A percentile compares a stretch with the other conserved stretches of the same genome.
These are phyloP conservation scores for Starmerella floricola DNA, from an alignment of 805 yeast species.

Conservation along the genomic window DNA sequence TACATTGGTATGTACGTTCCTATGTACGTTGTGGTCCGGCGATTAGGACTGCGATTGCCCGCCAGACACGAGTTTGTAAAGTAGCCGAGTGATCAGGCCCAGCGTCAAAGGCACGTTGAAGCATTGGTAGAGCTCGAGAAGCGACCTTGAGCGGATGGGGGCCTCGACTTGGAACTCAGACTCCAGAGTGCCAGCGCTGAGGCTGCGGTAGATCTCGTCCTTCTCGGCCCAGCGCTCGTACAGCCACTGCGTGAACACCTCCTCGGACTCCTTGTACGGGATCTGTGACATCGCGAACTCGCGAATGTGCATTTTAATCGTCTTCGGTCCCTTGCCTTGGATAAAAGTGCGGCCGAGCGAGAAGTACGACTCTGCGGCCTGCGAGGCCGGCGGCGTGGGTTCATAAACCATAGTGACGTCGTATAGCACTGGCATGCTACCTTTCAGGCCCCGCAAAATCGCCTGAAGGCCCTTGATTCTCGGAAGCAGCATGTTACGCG, in stretches of 20 bases:
- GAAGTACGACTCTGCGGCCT: constrained; percentile 59
- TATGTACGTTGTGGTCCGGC: too few species aligned
- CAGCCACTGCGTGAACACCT: constrained; percentile 63
- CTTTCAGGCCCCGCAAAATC: constrained; percentile 42
- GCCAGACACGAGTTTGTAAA: neutral
- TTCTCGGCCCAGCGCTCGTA: constrained; percentile 61
- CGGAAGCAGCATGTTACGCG: constrained; percentile 65
- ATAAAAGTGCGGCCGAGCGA: constrained; percentile 53
- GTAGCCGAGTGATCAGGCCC: constrained; percentile 19
- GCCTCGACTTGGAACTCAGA: constrained; percentile 17
- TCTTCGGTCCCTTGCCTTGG: constrained; percentile 58
- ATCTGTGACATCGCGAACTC: constrained; percentile 47
- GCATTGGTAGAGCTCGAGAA: constrained; percentile 27
- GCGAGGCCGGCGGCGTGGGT: constrained; percentile 49
- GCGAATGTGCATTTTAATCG: constrained; percentile 53
- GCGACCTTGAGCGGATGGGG: constrained; percentile 22
- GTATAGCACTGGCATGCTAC: constrained; percentile 40
- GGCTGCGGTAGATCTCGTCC: constrained; percentile 56
- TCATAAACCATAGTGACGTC: constrained; percentile 78
- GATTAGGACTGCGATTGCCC: too few species aligned
- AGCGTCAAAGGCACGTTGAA: constrained; percentile 28
- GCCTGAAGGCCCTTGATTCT: constrained; percentile 67
- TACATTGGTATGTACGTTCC: neutral
- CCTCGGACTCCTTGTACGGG: constrained; percentile 43
- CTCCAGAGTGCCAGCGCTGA: constrained; percentile 42